Evolutionary conservation across 2,329 filamentous ascomycete species (phyloP).

Genomic region (Acarospora socialis): DNA sequence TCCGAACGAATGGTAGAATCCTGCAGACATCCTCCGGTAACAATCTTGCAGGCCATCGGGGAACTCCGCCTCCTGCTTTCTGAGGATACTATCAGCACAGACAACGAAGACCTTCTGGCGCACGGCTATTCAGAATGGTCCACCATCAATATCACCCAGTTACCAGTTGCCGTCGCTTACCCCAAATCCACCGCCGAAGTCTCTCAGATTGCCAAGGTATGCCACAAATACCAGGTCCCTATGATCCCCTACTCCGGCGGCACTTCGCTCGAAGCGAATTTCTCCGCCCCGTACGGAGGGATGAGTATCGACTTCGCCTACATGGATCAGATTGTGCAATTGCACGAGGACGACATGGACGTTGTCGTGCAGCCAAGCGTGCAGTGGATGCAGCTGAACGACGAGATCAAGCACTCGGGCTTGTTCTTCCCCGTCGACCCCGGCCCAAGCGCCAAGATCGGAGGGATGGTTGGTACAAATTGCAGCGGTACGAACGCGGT

Average conservation of each 20-base stretch:
- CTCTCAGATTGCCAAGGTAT: conserved; percentile 51
- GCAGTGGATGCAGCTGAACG: conserved; percentile 83
- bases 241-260: conserved; percentile 81
- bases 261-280: conserved; percentile 77
- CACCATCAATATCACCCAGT: conserved; percentile 47
- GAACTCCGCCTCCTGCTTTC: conserved; percentile 36
- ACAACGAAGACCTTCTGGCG: conserved; percentile 46
- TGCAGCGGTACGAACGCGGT: conserved; percentile 49
- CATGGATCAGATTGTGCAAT: conserved; percentile 69
- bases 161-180: conserved; percentile 52
- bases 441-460: conserved; percentile 47
- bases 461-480: conserved; percentile 52
- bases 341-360: conserved; percentile 83
- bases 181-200: conserved; percentile 52
- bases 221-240: conserved; percentile 64
- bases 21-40: not conserved
- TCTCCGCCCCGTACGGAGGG: conserved; percentile 72
- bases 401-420: conserved; percentile 54
- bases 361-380: conserved; percentile 83
- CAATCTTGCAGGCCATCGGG: conserved; percentile 35
- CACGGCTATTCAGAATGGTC: conserved; percentile 62
- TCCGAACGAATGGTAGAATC: not conserved
- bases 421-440: conserved; percentile 89
- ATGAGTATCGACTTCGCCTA: conserved; percentile 78
- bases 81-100: conserved; percentile 46